Percentiles rank a stretch among this genome's conserved stretches.
Conservation (phyloP, 2,329 filamentous ascomycete species). For the Thelonectria discophora region DNA sequence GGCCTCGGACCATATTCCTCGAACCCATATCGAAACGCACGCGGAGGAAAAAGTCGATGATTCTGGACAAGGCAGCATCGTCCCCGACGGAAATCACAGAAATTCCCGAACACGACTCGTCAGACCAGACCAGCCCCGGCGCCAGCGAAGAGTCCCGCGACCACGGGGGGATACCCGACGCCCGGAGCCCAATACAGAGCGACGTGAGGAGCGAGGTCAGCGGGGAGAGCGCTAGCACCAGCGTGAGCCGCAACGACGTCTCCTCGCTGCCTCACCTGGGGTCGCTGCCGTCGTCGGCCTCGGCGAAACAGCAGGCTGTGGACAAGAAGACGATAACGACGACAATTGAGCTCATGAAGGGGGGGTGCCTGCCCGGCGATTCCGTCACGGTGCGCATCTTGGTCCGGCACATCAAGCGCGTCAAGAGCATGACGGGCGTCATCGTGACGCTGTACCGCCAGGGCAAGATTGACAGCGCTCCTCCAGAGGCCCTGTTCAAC, state of each 20-base stretch:
- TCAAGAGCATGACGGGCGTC: slow-evolving; percentile 91
- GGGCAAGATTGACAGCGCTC: slow-evolving; percentile 84
- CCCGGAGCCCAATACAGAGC: slow-evolving; percentile 56
- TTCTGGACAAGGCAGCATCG: slow-evolving; percentile 55
- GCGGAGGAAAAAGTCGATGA: slow-evolving; percentile 66
- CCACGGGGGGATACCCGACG: slow-evolving; percentile 40
- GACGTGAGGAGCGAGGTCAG: slow-evolving; percentile 75
- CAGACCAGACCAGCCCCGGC: slow-evolving; percentile 51
- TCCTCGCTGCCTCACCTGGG: slow-evolving; percentile 48
- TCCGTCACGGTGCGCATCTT: slow-evolving; percentile 80
- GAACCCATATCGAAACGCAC: slow-evolving; percentile 82
- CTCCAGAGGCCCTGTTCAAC: slow-evolving; percentile 60
- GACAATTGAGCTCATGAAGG: slow-evolving; percentile 81
- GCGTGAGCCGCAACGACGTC: slow-evolving; percentile 62
- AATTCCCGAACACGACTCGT: slow-evolving; percentile 48
- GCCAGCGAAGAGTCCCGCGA: slow-evolving; percentile 53
- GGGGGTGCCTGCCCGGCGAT: slow-evolving; percentile 88
- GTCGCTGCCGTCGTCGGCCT: slow-evolving; percentile 43
- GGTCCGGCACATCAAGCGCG: slow-evolving; percentile 86
- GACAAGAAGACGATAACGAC: slow-evolving; percentile 84
- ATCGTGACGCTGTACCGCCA: slow-evolving; percentile 93
- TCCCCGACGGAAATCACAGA: slow-evolving; percentile 53
- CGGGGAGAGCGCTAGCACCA: slow-evolving; percentile 74
- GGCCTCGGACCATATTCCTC: slow-evolving; percentile 83
- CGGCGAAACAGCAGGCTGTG: slow-evolving; percentile 54